These are phyloP conservation scores for Teratosphaeriaceae sp. DNA, from an alignment of 2,329 filamentous ascomycete species.

Conservation along the genomic window DNA sequence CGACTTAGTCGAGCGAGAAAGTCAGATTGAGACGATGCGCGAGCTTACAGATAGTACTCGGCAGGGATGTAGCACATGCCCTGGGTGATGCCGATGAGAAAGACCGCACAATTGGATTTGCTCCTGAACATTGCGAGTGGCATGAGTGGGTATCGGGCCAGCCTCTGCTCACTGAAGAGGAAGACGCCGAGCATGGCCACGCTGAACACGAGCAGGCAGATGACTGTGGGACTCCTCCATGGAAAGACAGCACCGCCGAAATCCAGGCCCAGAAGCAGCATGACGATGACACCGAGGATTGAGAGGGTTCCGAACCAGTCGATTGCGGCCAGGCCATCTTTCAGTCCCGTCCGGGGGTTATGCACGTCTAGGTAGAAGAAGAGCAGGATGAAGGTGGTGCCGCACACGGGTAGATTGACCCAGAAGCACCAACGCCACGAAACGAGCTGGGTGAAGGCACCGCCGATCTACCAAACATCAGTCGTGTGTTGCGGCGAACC, in stretches of 20 bases:
- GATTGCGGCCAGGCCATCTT: slow-evolving; percentile 44
- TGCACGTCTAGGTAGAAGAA: slow-evolving; percentile 49
- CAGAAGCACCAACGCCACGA: slow-evolving; percentile 50
- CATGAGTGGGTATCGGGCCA: slow-evolving; percentile 63
- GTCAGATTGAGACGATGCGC: not conserved
- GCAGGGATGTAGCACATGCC: slow-evolving; percentile 54
- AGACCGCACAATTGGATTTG: slow-evolving; percentile 50
- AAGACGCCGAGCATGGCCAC: slow-evolving; percentile 45
- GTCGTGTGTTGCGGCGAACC: no score
- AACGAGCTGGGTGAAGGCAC: slow-evolving; percentile 40
- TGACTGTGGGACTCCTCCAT: slow-evolving; percentile 50
- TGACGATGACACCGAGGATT: slow-evolving; percentile 45
- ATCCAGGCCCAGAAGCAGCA: slow-evolving; percentile 48
- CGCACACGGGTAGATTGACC: slow-evolving; percentile 49
- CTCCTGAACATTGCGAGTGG: slow-evolving; percentile 56
- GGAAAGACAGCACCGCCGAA: slow-evolving; percentile 49
- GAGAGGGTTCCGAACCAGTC: slow-evolving; percentile 50
- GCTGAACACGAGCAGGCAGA: slow-evolving; percentile 49
- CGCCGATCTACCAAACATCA: slow-evolving; percentile 34
- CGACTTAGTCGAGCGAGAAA: not conserved
- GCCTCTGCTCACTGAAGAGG: slow-evolving; percentile 54
- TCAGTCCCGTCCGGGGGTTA: slow-evolving; percentile 46
- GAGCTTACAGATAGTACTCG: slow-evolving; percentile 54
- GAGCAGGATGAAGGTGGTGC: slow-evolving; percentile 43
- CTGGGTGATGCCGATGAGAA: slow-evolving; percentile 45